A percentile compares a stretch with the other conserved stretches of the same genome.
phyloP scores from a whole-genome alignment of 2,329 filamentous ascomycete species.

The Aspergillus viridinutans region DNA sequence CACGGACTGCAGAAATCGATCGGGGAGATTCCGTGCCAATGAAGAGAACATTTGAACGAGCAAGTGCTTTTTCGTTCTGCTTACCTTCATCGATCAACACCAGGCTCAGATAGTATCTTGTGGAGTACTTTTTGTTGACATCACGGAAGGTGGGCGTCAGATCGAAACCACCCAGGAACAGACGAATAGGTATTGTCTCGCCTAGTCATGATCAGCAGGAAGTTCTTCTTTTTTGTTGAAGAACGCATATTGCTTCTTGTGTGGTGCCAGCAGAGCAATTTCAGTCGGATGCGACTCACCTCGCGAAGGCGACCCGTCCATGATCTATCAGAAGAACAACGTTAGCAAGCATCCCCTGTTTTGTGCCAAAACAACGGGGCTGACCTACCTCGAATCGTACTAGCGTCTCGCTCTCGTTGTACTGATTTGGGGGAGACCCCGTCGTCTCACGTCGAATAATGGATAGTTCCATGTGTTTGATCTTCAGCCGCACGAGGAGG shows the following conservation, averaged over 20 bases:
- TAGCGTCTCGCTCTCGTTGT: constrained; percentile 97
- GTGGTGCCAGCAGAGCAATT: neutral
- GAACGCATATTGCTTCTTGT: neutral
- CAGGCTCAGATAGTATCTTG: constrained; percentile 92
- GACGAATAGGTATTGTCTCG: constrained; percentile 89
- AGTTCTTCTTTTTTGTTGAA: neutral
- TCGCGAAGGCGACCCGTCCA: constrained; percentile 97
- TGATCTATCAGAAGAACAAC: constrained; percentile 60
- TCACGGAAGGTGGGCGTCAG: constrained; percentile 97
- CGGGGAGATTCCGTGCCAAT: neutral
- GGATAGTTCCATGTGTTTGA: constrained; percentile 99
- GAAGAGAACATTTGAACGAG: neutral
- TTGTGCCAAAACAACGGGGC: constrained; percentile 7
- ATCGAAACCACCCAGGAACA: constrained; percentile 97
- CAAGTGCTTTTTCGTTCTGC: constrained; percentile 1
- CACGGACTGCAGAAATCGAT: neutral
- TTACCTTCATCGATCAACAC: constrained; percentile 92
- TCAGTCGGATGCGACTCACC: constrained; percentile 50
- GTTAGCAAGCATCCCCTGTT: constrained; percentile 6
- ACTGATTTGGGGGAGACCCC: constrained; percentile 93
- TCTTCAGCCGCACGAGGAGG: constrained; percentile 92
- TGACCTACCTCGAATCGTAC: constrained; percentile 81
- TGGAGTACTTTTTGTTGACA: constrained; percentile 99
- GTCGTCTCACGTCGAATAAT: constrained; percentile 97
- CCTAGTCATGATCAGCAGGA: constrained; percentile 42